These are phyloP conservation scores for Fusarium stilboides DNA, from an alignment of 2,329 filamentous ascomycete species.

Conservation along the genomic window DNA sequence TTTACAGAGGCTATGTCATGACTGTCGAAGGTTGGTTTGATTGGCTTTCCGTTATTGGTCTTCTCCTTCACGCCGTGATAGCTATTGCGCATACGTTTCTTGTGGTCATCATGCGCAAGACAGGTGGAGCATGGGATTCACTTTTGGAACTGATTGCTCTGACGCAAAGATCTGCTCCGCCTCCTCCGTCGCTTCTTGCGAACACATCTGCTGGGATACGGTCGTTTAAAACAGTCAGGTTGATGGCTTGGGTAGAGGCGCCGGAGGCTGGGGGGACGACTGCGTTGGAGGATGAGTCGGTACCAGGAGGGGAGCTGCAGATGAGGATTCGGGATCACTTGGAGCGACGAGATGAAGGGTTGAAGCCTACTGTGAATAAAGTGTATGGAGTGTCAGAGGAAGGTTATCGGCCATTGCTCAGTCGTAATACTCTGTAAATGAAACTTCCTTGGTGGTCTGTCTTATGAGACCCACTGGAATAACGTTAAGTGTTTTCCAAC, in stretches of 20 bases:
- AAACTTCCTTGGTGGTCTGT: too few relatives aligned
- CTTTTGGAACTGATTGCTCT: conserved; percentile 9
- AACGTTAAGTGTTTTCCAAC: too few relatives aligned
- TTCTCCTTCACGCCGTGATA: conserved; percentile 7
- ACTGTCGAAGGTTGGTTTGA: not conserved
- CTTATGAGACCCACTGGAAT: too few relatives aligned
- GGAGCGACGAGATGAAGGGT: not conserved
- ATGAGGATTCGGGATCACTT: not conserved
- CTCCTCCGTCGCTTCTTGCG: not conserved
- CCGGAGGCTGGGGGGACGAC: not conserved
- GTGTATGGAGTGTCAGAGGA: not conserved
- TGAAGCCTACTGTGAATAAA: not conserved
- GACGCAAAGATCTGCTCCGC: not conserved
- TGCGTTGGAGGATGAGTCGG: not conserved
- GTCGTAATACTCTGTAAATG: not conserved
- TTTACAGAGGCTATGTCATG: conserved; percentile 10
- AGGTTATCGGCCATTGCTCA: not conserved
- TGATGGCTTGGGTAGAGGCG: not conserved
- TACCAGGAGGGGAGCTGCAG: not conserved
- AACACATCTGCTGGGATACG: not conserved
- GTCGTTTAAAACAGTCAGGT: not conserved
- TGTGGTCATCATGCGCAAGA: not conserved
- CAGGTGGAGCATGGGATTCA: not conserved
- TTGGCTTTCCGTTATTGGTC: not conserved
- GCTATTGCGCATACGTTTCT: not conserved